Percentiles rank a stretch among this genome's conserved stretches.
Evolutionary conservation across 768 basidiomycete genomes (phyloP).

Genomic region (Infundibulicybe gibba): DNA sequence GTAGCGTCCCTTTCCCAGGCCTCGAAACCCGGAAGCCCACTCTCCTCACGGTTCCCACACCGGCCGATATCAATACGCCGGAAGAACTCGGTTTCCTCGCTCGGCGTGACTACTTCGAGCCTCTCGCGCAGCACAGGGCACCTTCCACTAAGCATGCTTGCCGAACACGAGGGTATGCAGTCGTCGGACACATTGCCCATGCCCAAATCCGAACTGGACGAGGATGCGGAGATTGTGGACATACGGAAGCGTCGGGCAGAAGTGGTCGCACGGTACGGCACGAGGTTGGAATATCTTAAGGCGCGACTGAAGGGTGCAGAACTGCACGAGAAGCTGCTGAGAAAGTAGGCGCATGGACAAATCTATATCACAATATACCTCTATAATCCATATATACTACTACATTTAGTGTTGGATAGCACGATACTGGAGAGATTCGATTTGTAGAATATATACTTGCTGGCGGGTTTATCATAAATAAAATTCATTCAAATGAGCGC

Average conservation of each 20-base stretch:
- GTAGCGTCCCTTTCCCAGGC: slow-evolving; percentile 23
- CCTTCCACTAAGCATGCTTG: slow-evolving; percentile 29
- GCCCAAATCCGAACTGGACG: slow-evolving; percentile 12
- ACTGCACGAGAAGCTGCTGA: slow-evolving; percentile 47
- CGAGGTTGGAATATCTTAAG: slow-evolving; percentile 68
- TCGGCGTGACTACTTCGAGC: slow-evolving; percentile 39
- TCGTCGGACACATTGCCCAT: slow-evolving; percentile 20
- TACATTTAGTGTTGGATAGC: no score
- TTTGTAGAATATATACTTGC: no score
- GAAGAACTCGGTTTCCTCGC: slow-evolving; percentile 50
- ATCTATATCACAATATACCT: neutral
- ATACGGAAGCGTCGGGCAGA: slow-evolving; percentile 63
- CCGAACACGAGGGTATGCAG: slow-evolving; percentile 11
- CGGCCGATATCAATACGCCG: slow-evolving; percentile 27
- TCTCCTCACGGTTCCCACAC: slow-evolving; percentile 22
- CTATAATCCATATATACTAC: neutral
- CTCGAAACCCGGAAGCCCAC: slow-evolving; percentile 20
- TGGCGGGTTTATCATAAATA: no score
- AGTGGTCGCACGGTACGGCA: slow-evolving; percentile 64
- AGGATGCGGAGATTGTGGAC: slow-evolving; percentile 55
- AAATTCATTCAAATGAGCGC: no score
- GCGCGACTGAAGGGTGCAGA: slow-evolving; percentile 78
- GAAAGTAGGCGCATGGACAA: slow-evolving; percentile 21
- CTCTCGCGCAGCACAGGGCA: slow-evolving; percentile 41
- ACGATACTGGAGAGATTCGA: no score